Evolutionary conservation across 148 eudicot genomes (phyloP).

Genomic region (Mesembryanthemum crystallinum): DNA sequence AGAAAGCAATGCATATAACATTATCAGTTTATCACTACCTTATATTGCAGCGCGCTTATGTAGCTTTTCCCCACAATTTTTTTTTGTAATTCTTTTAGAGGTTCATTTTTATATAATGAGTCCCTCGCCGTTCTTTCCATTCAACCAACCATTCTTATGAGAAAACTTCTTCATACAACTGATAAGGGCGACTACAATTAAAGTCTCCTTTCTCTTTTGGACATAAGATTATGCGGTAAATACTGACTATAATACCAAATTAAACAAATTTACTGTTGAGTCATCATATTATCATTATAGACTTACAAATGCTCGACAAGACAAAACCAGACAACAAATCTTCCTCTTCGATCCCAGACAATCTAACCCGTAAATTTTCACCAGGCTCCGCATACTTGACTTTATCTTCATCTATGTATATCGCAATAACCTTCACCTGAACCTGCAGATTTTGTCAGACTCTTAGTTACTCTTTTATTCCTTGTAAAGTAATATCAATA

Average conservation of each 20-base stretch:
- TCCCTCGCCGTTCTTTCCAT: too few relatives aligned
- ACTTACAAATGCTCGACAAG: slow-evolving; percentile 61
- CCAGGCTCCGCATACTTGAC: slow-evolving; percentile 83
- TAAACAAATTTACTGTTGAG: neutral
- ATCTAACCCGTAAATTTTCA: slow-evolving; percentile 76
- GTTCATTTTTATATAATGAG: too few relatives aligned
- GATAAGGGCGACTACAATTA: too few relatives aligned
- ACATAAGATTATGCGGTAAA: neutral
- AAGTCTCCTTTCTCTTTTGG: neutral
- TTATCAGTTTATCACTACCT: too few relatives aligned
- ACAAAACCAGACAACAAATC: slow-evolving; percentile 80
- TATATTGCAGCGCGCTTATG: too few relatives aligned
- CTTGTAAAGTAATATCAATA: neutral
- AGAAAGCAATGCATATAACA: too few relatives aligned
- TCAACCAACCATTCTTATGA: too few relatives aligned
- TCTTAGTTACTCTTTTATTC: neutral
- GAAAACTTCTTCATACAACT: too few relatives aligned
- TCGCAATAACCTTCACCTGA: slow-evolving; percentile 68
- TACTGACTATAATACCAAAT: neutral
- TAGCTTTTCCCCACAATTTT: too few relatives aligned
- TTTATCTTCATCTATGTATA: slow-evolving; percentile 71
- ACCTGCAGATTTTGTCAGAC: slow-evolving; percentile 40
- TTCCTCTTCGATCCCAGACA: slow-evolving; percentile 89
- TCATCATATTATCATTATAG: neutral
- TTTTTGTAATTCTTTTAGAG: too few relatives aligned